Percentiles rank a stretch among this genome's conserved stretches.
These are phyloP conservation scores for Acephala macrosclerotiorum DNA, from an alignment of 2,329 filamentous ascomycete species.

Conservation along the genomic window DNA sequence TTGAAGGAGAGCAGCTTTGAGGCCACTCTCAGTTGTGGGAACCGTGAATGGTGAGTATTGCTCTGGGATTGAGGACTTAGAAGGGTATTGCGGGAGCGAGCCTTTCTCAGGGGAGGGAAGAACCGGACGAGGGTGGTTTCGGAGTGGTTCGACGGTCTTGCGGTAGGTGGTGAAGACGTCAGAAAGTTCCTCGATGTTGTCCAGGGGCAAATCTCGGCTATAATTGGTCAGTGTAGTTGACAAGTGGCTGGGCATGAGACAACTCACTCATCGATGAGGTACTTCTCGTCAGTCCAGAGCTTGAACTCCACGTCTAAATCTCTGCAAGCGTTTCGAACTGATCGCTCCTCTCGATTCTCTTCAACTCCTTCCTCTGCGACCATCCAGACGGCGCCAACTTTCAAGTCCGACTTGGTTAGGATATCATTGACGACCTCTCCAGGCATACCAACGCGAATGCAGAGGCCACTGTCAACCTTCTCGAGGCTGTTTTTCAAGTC, in stretches of 20 bases:
- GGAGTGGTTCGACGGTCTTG: conserved; percentile 75
- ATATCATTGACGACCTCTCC: conserved; percentile 66
- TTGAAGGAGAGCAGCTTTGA: conserved; percentile 61
- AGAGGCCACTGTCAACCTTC: conserved; percentile 64
- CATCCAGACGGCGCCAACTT: conserved; percentile 76
- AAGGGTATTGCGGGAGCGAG: conserved; percentile 64
- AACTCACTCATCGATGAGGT: conserved; percentile 79
- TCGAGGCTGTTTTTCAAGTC: conserved; percentile 71
- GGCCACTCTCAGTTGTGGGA: conserved; percentile 58
- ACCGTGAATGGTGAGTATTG: conserved; percentile 70
- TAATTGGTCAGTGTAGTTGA: not conserved
- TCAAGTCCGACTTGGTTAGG: conserved; percentile 54
- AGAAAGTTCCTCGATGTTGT: conserved; percentile 65
- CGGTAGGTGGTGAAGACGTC: conserved; percentile 80
- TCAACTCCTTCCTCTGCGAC: conserved; percentile 74
- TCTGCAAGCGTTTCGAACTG: conserved; percentile 60
- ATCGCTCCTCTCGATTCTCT: conserved; percentile 69
- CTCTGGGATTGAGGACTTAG: conserved; percentile 55
- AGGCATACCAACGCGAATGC: conserved; percentile 68
- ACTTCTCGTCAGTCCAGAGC: conserved; percentile 78
- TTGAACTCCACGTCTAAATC: conserved; percentile 64
- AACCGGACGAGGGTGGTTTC: conserved; percentile 65
- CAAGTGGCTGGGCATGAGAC: not conserved
- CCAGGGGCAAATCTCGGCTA: conserved; percentile 71
- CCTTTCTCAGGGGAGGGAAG: conserved; percentile 59